Conservation (phyloP, 2,329 filamentous ascomycete genomes). For the Fusarium oligoseptatum region DNA sequence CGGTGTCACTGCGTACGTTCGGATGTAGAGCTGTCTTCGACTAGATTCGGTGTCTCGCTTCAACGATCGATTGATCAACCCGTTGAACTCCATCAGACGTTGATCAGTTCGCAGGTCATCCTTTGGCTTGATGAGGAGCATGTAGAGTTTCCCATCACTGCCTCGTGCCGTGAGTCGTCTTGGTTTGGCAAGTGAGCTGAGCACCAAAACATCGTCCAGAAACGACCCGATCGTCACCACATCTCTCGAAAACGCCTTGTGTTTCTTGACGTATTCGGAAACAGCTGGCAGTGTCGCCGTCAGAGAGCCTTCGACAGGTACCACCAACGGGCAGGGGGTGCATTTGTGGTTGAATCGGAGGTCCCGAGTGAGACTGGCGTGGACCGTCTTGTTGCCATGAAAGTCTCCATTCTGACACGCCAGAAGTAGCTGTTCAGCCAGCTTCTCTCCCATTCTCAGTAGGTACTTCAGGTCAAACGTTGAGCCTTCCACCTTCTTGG, state of each 20-base stretch:
- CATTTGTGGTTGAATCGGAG: conserved; percentile 87
- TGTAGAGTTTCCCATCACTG: conserved; percentile 89
- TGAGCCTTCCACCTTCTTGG: conserved; percentile 65
- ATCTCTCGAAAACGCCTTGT: conserved; percentile 89
- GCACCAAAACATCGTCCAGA: conserved; percentile 87
- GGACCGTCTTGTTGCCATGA: conserved; percentile 74
- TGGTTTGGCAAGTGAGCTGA: conserved; percentile 93
- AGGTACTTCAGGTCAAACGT: conserved; percentile 75
- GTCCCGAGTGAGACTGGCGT: conserved; percentile 81
- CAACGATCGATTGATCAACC: conserved; percentile 95
- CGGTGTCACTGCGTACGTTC: conserved; percentile 96
- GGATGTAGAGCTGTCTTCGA: conserved; percentile 91
- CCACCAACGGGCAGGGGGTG: conserved; percentile 86
- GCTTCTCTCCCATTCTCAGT: conserved; percentile 82
- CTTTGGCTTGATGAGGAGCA: conserved; percentile 95
- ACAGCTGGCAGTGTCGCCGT: conserved; percentile 83
- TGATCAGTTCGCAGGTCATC: conserved; percentile 98
- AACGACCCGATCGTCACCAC: conserved; percentile 86
- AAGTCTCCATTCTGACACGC: conserved; percentile 84
- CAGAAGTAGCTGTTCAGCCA: conserved; percentile 84
- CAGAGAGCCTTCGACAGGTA: conserved; percentile 88
- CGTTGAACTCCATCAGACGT: conserved; percentile 98
- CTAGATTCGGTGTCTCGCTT: conserved; percentile 93
- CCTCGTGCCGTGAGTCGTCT: conserved; percentile 89
- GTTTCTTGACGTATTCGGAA: conserved; percentile 79